These are phyloP conservation scores for Odontarrhena argentea DNA, from an alignment of 345 rosid genomes.

Conservation along the genomic window DNA sequence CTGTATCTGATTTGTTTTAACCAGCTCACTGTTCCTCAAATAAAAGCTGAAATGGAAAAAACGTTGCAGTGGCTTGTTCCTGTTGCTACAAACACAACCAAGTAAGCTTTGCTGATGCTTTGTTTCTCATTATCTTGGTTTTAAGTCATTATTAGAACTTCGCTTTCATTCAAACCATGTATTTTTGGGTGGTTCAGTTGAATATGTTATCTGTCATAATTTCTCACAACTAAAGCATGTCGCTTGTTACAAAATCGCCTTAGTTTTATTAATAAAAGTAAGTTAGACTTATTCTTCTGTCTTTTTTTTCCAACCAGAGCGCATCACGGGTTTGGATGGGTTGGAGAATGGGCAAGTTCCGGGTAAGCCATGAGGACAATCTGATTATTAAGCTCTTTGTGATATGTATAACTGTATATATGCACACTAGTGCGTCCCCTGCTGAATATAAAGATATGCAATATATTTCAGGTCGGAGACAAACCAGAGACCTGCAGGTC, in stretches of 20 bases:
- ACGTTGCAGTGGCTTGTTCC: conserved; percentile 97
- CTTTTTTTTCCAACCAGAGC: conserved; percentile 56
- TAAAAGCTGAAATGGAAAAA: conserved; percentile 95
- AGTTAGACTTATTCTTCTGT: conserved; percentile 20
- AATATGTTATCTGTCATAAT: not conserved
- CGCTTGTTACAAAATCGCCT: not conserved
- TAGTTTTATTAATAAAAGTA: not conserved
- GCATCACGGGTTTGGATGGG: conserved; percentile 99
- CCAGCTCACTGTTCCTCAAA: conserved; percentile 74
- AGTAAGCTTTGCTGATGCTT: conserved; percentile 47
- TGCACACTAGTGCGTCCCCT: not conserved
- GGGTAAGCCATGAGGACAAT: conserved; percentile 57
- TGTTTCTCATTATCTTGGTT: conserved; percentile 9
- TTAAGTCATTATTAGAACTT: not conserved
- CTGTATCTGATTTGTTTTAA: conserved; percentile 25
- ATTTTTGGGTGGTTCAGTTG: not conserved
- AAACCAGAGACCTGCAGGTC: conserved; percentile 70
- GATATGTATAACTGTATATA: conserved; percentile 15
- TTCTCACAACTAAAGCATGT: not conserved
- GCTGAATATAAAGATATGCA: conserved; percentile 17
- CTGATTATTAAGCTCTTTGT: conserved; percentile 19
- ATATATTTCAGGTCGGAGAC: conserved; percentile 60
- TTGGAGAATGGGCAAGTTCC: conserved; percentile 98
- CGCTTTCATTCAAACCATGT: not conserved
- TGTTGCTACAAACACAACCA: conserved; percentile 88